phyloP scores from a whole-genome alignment of 2,329 filamentous ascomycete genomes.

The Penicillium sp. region DNA sequence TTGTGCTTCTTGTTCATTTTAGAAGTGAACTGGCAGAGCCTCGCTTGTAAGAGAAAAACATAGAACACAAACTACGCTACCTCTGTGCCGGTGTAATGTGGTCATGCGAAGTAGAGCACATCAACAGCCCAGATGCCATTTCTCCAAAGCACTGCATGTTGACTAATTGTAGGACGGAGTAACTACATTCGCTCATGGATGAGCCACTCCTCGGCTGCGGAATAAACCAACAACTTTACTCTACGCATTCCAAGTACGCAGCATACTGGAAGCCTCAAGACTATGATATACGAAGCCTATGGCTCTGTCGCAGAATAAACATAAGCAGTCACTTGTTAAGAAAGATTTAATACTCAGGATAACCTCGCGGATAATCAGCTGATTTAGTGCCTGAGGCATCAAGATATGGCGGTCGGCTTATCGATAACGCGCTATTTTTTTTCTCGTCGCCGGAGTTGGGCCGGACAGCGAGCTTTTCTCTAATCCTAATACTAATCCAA shows the following conservation, averaged over 20 bases:
- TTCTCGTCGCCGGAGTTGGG: neutral
- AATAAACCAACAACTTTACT: neutral
- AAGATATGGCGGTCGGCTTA: conserved; percentile 24
- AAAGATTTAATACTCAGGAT: neutral
- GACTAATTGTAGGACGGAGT: neutral
- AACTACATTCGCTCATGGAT: neutral
- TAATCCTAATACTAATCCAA: neutral
- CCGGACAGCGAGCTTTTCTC: neutral
- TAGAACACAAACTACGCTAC: neutral
- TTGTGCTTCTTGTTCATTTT: neutral
- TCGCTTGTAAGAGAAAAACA: neutral
- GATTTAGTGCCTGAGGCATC: neutral
- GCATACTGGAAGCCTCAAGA: neutral
- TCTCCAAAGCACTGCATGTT: too few species aligned
- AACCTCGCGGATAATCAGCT: neutral
- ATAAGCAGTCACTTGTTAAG: neutral
- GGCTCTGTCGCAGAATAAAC: too few species aligned
- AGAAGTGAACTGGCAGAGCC: neutral
- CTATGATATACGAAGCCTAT: too few species aligned
- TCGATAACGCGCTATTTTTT: conserved; percentile 30
- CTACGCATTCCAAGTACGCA: neutral
- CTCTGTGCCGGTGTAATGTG: neutral
- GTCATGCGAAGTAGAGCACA: neutral
- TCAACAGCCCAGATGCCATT: neutral
- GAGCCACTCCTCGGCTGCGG: neutral